Conservation (phyloP, 2,329 filamentous ascomycete genomes). For the Aspergillus sp. region DNA sequence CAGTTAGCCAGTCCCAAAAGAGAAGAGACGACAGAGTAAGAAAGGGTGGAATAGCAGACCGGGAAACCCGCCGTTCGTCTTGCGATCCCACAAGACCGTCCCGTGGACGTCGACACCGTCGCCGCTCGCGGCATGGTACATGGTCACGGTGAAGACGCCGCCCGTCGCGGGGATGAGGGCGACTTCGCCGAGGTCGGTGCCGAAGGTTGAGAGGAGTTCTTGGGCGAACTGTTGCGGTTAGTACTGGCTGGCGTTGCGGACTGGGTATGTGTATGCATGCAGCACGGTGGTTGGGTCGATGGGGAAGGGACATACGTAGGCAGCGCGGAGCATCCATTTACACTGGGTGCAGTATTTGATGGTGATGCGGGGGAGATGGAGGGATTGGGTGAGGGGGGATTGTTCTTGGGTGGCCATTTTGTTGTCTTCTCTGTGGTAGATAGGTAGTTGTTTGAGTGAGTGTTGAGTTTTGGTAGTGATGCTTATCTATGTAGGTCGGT, state of each 20-base stretch:
- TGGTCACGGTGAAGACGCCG: slow-evolving; percentile 75
- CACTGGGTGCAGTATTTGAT: slow-evolving; percentile 94
- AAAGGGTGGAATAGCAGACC: slow-evolving; percentile 37
- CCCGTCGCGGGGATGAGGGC: slow-evolving; percentile 82
- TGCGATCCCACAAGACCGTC: slow-evolving; percentile 81
- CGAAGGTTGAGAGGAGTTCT: slow-evolving; percentile 71
- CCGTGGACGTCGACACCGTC: slow-evolving; percentile 33
- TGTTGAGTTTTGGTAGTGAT: too few species aligned
- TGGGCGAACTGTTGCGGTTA: slow-evolving; percentile 69
- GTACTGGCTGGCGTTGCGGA: slow-evolving; percentile 1
- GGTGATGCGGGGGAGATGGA: slow-evolving; percentile 68
- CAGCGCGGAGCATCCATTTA: slow-evolving; percentile 84
- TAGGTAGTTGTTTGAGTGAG: too few species aligned
- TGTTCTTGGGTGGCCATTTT: too few species aligned
- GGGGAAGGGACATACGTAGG: slow-evolving; percentile 64
- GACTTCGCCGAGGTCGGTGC: slow-evolving; percentile 36
- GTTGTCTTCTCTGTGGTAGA: too few species aligned
- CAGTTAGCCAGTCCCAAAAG: neutral
- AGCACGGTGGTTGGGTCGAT: neutral
- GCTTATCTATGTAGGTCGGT: too few species aligned
- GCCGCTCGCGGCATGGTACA: slow-evolving; percentile 41
- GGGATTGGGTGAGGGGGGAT: neutral
- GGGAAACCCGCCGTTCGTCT: slow-evolving; percentile 82
- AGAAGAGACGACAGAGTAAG: neutral
- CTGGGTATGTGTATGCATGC: neutral